phyloP scores from a whole-genome alignment of 108 stramenopile genomes.

The Pseudonitzschia pungens region DNA sequence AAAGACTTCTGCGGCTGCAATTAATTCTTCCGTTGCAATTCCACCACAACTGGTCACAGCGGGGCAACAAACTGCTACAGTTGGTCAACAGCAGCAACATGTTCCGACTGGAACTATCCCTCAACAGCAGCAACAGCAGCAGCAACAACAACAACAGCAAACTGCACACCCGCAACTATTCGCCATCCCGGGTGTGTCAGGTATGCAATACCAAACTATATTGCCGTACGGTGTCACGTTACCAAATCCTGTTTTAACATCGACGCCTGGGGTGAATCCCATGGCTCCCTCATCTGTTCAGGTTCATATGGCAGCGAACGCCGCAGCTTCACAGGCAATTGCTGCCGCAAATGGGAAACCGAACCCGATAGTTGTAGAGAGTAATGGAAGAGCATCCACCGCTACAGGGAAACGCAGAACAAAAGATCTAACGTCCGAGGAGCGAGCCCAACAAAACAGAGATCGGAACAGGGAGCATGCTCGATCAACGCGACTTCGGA shows the following conservation, averaged over 20 bases:
- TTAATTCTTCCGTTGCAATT: constrained; percentile 13
- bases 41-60: constrained; percentile 13
- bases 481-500: constrained; percentile 89
- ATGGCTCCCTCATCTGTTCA: constrained; percentile 27
- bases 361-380: neutral
- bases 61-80: neutral
- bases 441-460: constrained; percentile 74
- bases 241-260: neutral
- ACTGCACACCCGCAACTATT: neutral
- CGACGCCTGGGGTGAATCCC: constrained; percentile 11
- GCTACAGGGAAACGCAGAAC: constrained; percentile 19
- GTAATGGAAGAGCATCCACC: neutral
- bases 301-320: constrained; percentile 41
- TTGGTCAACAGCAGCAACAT: constrained; percentile 5
- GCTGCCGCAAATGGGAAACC: constrained; percentile 14
- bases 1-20: constrained; percentile 14
- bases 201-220: constrained; percentile 13
- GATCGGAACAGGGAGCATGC: constrained; percentile 96
- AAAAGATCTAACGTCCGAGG: constrained; percentile 46
- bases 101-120: neutral
- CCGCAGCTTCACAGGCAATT: constrained; percentile 28
- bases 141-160: neutral
- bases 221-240: constrained; percentile 12
- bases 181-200: neutral
- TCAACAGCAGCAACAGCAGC: constrained; percentile 12